These are phyloP conservation scores for Huntiella savannae DNA, from an alignment of 2,329 filamentous ascomycete species.

Conservation along the genomic window DNA sequence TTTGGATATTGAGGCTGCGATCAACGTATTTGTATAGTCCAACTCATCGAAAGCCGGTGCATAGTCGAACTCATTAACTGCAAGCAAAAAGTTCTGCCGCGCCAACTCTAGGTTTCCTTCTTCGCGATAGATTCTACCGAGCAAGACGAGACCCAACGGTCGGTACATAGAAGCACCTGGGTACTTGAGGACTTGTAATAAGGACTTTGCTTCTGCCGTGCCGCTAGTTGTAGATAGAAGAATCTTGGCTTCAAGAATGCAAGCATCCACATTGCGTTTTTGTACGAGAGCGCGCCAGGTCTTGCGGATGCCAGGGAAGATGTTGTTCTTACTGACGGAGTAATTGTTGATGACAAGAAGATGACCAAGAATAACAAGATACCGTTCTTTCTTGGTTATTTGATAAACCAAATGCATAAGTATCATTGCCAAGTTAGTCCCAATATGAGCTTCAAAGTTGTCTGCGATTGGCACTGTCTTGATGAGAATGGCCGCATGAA, in stretches of 20 bases:
- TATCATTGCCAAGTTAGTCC: neutral
- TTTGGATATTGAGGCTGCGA: no score
- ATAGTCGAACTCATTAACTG: slow-evolving; percentile 2
- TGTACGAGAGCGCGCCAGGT: neutral
- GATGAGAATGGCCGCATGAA: neutral
- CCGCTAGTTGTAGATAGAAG: neutral
- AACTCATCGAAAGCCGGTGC: neutral
- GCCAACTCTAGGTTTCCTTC: neutral
- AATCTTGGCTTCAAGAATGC: neutral
- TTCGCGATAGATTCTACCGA: neutral
- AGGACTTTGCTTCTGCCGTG: neutral
- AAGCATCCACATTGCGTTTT: neutral
- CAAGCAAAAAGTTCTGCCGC: neutral
- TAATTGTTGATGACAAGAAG: neutral
- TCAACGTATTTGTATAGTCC: no score
- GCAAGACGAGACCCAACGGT: neutral
- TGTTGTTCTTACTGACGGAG: neutral
- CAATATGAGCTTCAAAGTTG: no score
- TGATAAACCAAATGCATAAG: neutral
- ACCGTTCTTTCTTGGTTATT: neutral
- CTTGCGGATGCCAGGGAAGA: neutral
- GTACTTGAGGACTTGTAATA: neutral
- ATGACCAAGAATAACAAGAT: neutral
- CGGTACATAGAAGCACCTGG: neutral
- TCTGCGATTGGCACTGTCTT: neutral